phyloP scores from a whole-genome alignment of 257 asterid species.

The Petunia axillaris region DNA sequence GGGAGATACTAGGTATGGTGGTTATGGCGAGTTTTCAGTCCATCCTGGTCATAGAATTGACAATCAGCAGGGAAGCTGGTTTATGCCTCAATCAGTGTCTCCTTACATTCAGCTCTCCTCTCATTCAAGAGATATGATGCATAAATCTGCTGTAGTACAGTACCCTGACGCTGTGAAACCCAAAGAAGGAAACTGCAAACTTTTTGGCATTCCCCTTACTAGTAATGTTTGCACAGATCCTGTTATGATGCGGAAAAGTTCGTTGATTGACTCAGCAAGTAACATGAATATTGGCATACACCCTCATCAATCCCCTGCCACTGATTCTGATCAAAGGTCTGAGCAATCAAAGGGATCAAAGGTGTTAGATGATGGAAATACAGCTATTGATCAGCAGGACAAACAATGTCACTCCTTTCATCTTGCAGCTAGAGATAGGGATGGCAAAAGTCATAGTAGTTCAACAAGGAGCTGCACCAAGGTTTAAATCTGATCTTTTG shows the following conservation, averaged over 20 bases:
- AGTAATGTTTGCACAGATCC: conserved; percentile 54
- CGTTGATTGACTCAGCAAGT: conserved; percentile 38
- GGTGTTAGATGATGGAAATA: conserved; percentile 50
- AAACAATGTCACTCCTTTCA: conserved; percentile 50
- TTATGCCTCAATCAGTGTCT: conserved; percentile 72
- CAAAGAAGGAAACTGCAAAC: conserved; percentile 74
- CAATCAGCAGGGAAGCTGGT: conserved; percentile 68
- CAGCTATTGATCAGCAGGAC: conserved; percentile 58
- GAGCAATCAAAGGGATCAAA: conserved; percentile 67
- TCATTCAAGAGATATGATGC: conserved; percentile 59
- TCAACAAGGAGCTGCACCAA: conserved; percentile 95
- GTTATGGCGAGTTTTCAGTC: conserved; percentile 53
- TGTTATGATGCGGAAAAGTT: conserved; percentile 37
- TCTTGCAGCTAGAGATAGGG: conserved; percentile 53
- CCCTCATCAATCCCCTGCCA: conserved; percentile 45
- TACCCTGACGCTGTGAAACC: conserved; percentile 53
- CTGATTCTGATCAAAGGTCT: conserved; percentile 54
- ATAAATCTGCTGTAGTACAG: conserved; percentile 45
- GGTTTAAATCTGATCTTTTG: conserved; percentile 44
- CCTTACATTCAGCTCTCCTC: conserved; percentile 61
- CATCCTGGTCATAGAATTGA: conserved; percentile 53
- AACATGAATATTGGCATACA: conserved; percentile 39
- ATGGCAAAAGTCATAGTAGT: conserved; percentile 58
- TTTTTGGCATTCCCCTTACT: conserved; percentile 76
- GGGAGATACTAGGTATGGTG: conserved; percentile 57